Base-by-base conservation (phyloP, 2,329 filamentous ascomycete species). In the Onygena corvina region DNA sequence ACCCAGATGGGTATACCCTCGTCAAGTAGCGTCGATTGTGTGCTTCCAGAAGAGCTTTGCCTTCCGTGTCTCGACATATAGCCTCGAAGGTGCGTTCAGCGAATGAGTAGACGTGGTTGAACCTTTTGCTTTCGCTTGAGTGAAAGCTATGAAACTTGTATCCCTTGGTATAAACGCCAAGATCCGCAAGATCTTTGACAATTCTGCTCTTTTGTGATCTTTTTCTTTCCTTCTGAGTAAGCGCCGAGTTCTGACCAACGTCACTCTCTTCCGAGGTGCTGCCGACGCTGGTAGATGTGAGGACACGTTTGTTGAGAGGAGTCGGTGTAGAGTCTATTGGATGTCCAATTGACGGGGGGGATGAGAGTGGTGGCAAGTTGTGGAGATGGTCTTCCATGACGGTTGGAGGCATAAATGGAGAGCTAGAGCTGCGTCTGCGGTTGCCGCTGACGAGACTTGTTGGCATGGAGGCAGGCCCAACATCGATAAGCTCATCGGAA, bases 61-160 rank as follows among this genome's bases (percentile, higher is more conserved):
- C 80, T 20, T 86, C 83, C 40, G 80, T 76, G 40, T 83, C 80
- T 55, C 82, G 83, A 60, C 82, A 88, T 59, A 92, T 79, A 60
- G 80, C 84, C 58, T 86, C 80, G 59, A 95, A 95, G 4, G 83
- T 87, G 50, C 82, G 80, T 69, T 98, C 92, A 63, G 87, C 86
- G 68, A 96, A 88, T 0, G 92, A 96, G 65, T 92, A 89, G 58
- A 96, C 86, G 68, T 98, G 92, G 65, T 96, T 96, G 71, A 81
- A 92, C 35, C 80, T 79, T 68, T 86, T 87, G 58, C 87, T 89
- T 53, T 90, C 86, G 0, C 81, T 71, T 9, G 78, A 76, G 50
- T 82, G 79, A 61, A 94, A 94, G 35, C 86, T 84, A 29, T 78
- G 77, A 64, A 92, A 94, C 63, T 93, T 94, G 65, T 94, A 77